Base-by-base conservation (phyloP, 306 rosid species). In the Ammopiptanthus mongolicus region DNA sequence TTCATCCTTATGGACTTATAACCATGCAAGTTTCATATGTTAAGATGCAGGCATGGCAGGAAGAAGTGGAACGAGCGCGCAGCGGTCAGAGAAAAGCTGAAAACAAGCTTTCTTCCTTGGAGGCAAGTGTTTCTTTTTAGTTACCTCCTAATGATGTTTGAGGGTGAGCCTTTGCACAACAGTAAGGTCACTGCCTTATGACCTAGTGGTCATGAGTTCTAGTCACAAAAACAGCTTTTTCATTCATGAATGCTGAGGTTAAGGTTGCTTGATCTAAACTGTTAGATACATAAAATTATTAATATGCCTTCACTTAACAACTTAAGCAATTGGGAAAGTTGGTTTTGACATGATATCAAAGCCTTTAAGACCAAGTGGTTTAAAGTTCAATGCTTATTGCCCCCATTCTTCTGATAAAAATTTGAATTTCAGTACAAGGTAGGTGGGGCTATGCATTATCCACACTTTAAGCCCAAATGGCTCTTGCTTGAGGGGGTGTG, bases 11-110 rank as follows among this genome's bases (percentile, higher is more conserved):
- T 70, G 50, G 47, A 74, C 19, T 14, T 56, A 51, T 55, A 50
- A 80, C 37, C 41, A 39, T 53, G 71, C 23, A 34, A 55, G 8
- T 62, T 83, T 55, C 72, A 34, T 64, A 60, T 71, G 71, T 78
- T 53, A 59, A 87, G 97, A 83, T 88, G 81, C 98, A 95, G 83
- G 97, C 96, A 59, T 81, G 98, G 98, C 98, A 95, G 74, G 97
- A 90, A 77, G 98, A 95, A 85, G 95, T 91, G 75, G 98, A 95
- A 75, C 97, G 93, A 33, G 97, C 97, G 31, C 96, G 86, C 55
- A 96, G 90, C 78, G 86, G 90, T 73, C 98, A 95, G 89, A 91
- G 98, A 78, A 97, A 95, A 15, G 97, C 98, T 71, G 98, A 95
- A 85, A 82, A 88, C 75, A 91, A 90, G 85, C 90, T 90, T 73